Percentiles rank a stretch among this genome's conserved stretches.
Evolutionary conservation across 768 basidiomycete species (phyloP).

Genomic region (Candolleomyces efflorescens): DNA sequence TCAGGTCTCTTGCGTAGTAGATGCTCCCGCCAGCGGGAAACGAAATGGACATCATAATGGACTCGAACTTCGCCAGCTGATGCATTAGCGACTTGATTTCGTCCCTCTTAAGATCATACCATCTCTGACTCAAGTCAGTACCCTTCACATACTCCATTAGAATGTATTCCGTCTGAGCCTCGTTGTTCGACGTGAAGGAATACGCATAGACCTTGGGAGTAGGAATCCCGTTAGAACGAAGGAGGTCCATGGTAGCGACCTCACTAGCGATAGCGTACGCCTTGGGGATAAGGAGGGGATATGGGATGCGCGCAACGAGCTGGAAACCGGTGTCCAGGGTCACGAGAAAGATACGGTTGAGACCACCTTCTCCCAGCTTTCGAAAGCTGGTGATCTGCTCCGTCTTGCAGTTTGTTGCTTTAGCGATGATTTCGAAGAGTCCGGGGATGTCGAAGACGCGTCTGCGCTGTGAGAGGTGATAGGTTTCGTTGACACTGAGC

Average conservation of each 20-base stretch:
- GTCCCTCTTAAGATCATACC: slow-evolving; percentile 23
- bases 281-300: slow-evolving; percentile 22
- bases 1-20: slow-evolving; percentile 35
- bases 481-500: too few relatives aligned
- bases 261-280: slow-evolving; percentile 29
- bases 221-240: slow-evolving; percentile 10
- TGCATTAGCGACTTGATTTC: slow-evolving; percentile 30
- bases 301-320: slow-evolving; percentile 32
- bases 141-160: slow-evolving; percentile 34
- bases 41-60: slow-evolving; percentile 34
- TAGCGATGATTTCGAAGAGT: slow-evolving; percentile 39
- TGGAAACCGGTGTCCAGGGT: slow-evolving; percentile 27
- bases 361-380: slow-evolving; percentile 42
- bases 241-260: slow-evolving; percentile 17
- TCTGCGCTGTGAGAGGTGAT: not conserved
- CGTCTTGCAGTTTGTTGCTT: slow-evolving; percentile 33
- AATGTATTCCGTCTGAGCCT: slow-evolving; percentile 30
- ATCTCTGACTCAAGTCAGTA: slow-evolving; percentile 28
- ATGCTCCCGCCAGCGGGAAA: slow-evolving; percentile 43
- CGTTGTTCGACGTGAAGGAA: slow-evolving; percentile 20
- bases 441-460: slow-evolving; percentile 13
- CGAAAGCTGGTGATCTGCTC: slow-evolving; percentile 28
- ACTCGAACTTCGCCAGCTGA: slow-evolving; percentile 36
- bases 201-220: slow-evolving; percentile 15
- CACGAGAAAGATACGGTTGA: slow-evolving; percentile 33